Base-by-base conservation (phyloP, 257 asterid species). In the Mitragyna speciosa region DNA sequence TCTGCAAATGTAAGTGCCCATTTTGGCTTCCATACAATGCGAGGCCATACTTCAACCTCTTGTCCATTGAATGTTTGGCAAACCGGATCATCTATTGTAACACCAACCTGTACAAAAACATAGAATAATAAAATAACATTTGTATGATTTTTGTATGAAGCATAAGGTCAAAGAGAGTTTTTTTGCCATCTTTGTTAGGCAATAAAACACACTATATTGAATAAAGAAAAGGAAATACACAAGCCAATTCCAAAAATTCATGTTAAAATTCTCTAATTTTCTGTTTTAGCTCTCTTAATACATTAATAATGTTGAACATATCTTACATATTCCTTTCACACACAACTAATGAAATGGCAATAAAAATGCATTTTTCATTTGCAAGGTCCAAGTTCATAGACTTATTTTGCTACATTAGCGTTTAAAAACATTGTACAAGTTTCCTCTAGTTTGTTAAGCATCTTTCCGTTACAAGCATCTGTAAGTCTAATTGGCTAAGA, bases 41-140 rank as follows among this genome's bases (percentile, higher is more conserved):
- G 94, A 70, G 99, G 96, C 98, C 98, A 96, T 70, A 93, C 97
- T 76, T 96, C 98, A 77, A 96, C 98, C 83, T 92, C 95, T 76
- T 96, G 99, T 61, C 91, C 96, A 30, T 96, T 96, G 85, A 89
- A 94, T 78, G 85, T 87, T 31, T 81, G 85, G 63, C 83, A 85
- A 79, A 86, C 78, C 59, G 98, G 98, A 79, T 94, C 92, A 28
- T 83, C 97, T 77, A 96, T 82, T 84, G 90, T 87, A 85, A 92
- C 94, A 80, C 98, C 99, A 74, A 92, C 99, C 99, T 96, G 92
- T 43, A 54, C 82, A 16, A 76, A 56, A 73, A 45, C 33, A 76
- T 28, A n/a, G 45, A 41, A 52, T 41, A 83, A 80, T 66, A 45
- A 52, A 70, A 43, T 66, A 39, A 48, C 81, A 17, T 58, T 41